Conservation (phyloP, 1,284 basidiomycete genomes). For the Rhodotorula mucilaginosa region DNA sequence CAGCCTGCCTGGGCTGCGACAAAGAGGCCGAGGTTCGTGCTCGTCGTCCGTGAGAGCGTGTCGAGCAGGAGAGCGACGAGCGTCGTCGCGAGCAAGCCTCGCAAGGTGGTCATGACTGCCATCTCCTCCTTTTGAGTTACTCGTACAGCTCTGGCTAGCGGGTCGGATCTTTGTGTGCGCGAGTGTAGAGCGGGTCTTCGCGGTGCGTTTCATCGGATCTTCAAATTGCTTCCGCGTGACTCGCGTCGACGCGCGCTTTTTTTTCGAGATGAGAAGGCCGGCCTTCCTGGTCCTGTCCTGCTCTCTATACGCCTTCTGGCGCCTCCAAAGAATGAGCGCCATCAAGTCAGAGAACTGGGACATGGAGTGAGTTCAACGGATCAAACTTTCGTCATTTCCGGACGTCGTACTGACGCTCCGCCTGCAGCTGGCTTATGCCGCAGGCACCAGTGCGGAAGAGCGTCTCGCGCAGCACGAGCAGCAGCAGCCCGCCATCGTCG, state of each 20-base stretch:
- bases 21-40: slow-evolving; percentile 1
- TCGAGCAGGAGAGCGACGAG: neutral
- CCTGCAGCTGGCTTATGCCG: neutral
- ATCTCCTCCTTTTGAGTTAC: neutral
- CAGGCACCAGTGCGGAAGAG: neutral
- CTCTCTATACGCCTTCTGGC: too few relatives aligned
- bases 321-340: too few relatives aligned
- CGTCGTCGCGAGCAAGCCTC: neutral
- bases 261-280: neutral
- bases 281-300: too few relatives aligned
- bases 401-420: too few relatives aligned
- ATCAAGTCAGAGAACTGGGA: too few relatives aligned
- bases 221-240: neutral
- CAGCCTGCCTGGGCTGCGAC: slow-evolving; percentile 6
- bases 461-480: neutral
- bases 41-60: neutral
- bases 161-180: too few relatives aligned
- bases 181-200: too few relatives aligned
- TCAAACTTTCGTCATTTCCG: too few relatives aligned
- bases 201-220: neutral
- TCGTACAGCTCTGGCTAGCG: neutral
- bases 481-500: neutral
- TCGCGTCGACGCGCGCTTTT: neutral
- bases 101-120: neutral
- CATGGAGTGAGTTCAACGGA: too few relatives aligned